These are phyloP conservation scores for Fusarium illudens DNA, from an alignment of 2,329 filamentous ascomycete species.

Conservation along the genomic window DNA sequence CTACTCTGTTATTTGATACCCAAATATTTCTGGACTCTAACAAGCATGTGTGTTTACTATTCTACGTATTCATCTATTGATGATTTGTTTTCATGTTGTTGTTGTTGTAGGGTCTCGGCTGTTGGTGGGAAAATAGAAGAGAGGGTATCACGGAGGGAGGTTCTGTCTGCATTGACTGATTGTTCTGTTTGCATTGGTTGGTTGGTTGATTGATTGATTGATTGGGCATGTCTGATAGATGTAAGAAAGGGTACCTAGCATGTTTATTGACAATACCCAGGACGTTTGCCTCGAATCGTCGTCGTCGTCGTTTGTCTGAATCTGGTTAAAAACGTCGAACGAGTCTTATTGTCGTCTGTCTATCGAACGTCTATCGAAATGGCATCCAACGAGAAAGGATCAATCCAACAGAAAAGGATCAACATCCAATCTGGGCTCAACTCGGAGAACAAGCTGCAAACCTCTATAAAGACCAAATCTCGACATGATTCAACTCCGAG, in stretches of 20 bases:
- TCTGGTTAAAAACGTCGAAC: slow-evolving; percentile 1
- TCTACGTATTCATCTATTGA: slow-evolving; percentile 9
- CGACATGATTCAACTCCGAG: not conserved
- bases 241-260: slow-evolving; percentile 12
- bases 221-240: slow-evolving; percentile 5
- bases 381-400: not conserved
- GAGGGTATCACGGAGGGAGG: slow-evolving; percentile 5
- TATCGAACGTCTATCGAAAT: slow-evolving; percentile 3
- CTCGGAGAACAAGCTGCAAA: too few relatives aligned
- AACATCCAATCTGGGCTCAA: not conserved
- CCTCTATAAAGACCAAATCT: not conserved
- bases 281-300: slow-evolving; percentile 9
- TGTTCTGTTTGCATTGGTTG: not conserved
- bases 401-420: not conserved
- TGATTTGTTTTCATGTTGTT: slow-evolving; percentile 21
- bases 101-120: slow-evolving; percentile 11
- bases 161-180: slow-evolving; percentile 16
- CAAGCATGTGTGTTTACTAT: slow-evolving; percentile 14
- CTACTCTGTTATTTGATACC: slow-evolving; percentile 44
- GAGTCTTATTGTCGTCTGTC: not conserved
- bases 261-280: slow-evolving; percentile 15
- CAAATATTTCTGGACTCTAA: slow-evolving; percentile 23
- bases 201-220: not conserved
- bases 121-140: slow-evolving; percentile 32
- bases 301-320: not conserved